Percentiles rank a stretch among this genome's conserved stretches.
Evolutionary conservation across 495 filamentous ascomycete genomes (phyloP).

Genomic region (Trichoderma gamsii): DNA sequence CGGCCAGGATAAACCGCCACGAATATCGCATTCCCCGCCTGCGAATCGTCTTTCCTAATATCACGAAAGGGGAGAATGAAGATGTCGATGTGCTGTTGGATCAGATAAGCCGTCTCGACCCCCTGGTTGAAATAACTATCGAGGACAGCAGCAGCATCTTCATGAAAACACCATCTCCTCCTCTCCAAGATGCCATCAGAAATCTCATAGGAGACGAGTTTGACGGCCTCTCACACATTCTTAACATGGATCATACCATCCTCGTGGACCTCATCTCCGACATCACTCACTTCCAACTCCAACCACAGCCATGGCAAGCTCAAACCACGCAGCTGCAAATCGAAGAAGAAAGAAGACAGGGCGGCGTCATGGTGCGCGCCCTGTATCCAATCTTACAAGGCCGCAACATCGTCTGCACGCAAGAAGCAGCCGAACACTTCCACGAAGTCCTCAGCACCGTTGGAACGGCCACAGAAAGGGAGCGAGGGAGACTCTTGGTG

Average conservation of each 20-base stretch:
- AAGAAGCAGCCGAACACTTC: constrained; percentile 57
- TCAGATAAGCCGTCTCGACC: constrained; percentile 51
- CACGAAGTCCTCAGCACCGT: constrained; percentile 61
- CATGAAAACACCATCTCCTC: constrained; percentile 19
- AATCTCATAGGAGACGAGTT: constrained; percentile 50
- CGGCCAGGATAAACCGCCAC: constrained; percentile 47
- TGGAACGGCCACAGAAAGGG: constrained; percentile 56
- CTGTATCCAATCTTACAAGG: constrained; percentile 57
- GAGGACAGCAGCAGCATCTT: constrained; percentile 14
- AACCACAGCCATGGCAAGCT: constrained; percentile 44
- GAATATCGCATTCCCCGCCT: constrained; percentile 54
- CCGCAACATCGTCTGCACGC: constrained; percentile 54
- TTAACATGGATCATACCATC: constrained; percentile 73
- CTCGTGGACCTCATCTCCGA: constrained; percentile 68
- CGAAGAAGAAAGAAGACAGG: constrained; percentile 49
- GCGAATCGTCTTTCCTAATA: constrained; percentile 55
- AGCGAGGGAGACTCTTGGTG: constrained; percentile 50
- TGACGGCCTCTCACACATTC: constrained; percentile 46
- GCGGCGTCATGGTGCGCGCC: constrained; percentile 52
- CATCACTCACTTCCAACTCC: constrained; percentile 53
- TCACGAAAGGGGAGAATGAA: constrained; percentile 40
- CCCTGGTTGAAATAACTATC: constrained; percentile 38
- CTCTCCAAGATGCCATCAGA: constrained; percentile 30
- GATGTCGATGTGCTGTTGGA: constrained; percentile 55
- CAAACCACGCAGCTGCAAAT: constrained; percentile 58